Base-by-base conservation (phyloP, 208 protist genomes). In the Leishmania guyanensis region DNA sequence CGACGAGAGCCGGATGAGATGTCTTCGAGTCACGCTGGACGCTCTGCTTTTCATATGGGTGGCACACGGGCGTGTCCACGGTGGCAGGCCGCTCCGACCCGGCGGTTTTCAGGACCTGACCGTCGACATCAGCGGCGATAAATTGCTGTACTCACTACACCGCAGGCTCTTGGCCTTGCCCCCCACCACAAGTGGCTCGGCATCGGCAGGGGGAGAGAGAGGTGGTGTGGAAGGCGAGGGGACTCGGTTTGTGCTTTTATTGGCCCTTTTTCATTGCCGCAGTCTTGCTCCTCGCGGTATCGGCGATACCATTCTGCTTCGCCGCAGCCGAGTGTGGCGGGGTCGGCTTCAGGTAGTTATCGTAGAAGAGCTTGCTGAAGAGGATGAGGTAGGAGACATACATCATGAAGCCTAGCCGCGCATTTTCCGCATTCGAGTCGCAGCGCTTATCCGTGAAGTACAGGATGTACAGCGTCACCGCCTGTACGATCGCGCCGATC, bases 301-400 rank as follows among this genome's bases (percentile, higher is more conserved):
- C 43, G 17, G 75, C 33, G n/a, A 58, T 50, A 77, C 76, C 81
- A 58, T 81, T 81, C 17, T 43, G 48, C 71, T 80, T 74, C 70
- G 78, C 58, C 0, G 62, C 81, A 17, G 75, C 58, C 48, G 75
- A 43, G 12, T 33, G 64, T 5, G 60, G 43, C 60, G 33, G 50
- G 39, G 83, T 1, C 75, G 89, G 84, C 62, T 81, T 87, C 29
- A 97, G 39, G 86, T 98, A 98, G 77, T 81, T 86, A 71, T 95
- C 78, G 64, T 92, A 79, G 79, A 97, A 96, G 79, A 98, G 88
- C 65, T 93, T 82, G 43, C 79, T 78, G 85, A 98, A 98, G 78
- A 98, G 92, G 12, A 93, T 36, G 69, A 95, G 91, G 88, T 98
- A 98, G 20, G 83, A 91, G 56, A 86, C 77, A 86, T 98, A 98